phyloP scores from a whole-genome alignment of 2,329 filamentous ascomycete species.

The Pezicula neosporulosa region DNA sequence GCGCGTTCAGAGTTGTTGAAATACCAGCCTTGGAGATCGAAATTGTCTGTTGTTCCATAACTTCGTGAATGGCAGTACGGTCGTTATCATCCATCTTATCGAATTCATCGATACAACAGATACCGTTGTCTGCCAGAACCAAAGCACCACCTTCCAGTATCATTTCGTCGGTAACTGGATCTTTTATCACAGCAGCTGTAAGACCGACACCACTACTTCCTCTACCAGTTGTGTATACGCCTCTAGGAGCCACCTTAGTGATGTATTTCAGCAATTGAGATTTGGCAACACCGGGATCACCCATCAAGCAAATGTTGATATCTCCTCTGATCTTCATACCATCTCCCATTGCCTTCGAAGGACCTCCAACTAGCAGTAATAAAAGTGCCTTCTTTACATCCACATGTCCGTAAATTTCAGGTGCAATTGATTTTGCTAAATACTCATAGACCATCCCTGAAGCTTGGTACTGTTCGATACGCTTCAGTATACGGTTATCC shows the following conservation, averaged over 20 bases:
- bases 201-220: conserved; percentile 79
- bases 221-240: conserved; percentile 78
- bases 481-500: conserved; percentile 72
- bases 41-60: conserved; percentile 86
- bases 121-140: conserved; percentile 76
- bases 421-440: conserved; percentile 91
- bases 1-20: conserved; percentile 92
- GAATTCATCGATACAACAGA: conserved; percentile 83
- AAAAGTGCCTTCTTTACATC: conserved; percentile 98
- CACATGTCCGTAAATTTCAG: conserved; percentile 93
- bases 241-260: conserved; percentile 90
- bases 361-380: conserved; percentile 92
- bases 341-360: conserved; percentile 94
- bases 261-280: conserved; percentile 98
- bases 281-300: conserved; percentile 98
- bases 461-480: conserved; percentile 81
- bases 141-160: conserved; percentile 77
- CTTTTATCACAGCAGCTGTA: conserved; percentile 76
- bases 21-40: conserved; percentile 90
- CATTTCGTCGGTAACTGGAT: conserved; percentile 76
- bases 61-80: conserved; percentile 79
- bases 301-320: conserved; percentile 98
- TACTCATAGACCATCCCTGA: conserved; percentile 95
- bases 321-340: conserved; percentile 99
- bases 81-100: conserved; percentile 83